Evolutionary conservation across 768 basidiomycete genomes (phyloP), one percentile per base, ranked within the genome.

Genomic region (Amanita thiersii): DNA sequence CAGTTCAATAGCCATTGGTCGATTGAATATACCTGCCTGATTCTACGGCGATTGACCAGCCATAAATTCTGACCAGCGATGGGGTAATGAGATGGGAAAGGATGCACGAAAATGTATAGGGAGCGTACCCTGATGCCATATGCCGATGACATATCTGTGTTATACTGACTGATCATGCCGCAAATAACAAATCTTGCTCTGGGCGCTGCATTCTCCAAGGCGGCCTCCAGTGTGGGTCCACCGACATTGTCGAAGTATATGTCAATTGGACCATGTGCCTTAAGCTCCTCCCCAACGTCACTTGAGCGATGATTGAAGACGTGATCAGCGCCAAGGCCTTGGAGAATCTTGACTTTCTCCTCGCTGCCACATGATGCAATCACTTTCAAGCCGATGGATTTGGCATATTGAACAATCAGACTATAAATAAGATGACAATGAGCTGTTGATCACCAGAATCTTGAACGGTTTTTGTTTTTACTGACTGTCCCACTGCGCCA

Each of bases 301-400:
- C 63, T 63, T 0, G 70, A 83, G 66, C 87, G 82, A 61, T 82
- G 86, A 56, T 86, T 84, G 63, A 84, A 85, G 0, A 69, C 76
- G 4, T 80, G 70, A 49, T 87, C 82, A 0, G 76, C 74, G 0
- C 81, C 84, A n/a, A 82, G 49, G 2, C 68, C 66, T 37, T 68
- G 69, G 58, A 81, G 58, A 51, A 72, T 81, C 3, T 64, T 55
- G 5, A 86, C 79, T 57, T 88, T 86, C 39, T 81, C 78, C n/a
- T 86, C 80, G 0, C 75, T 73, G 1, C 86, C 81, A 0, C 81
- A 78, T 0, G 77, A 81, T 0, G 73, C 79, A 37, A 88, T 81
- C 28, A 86, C 84, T 50, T 78, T 81, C 17, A 69, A 52, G 2
- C 73, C 73, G n/a, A 72, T 66, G 0, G 50, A 47, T 38, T 77